Base-by-base conservation (phyloP, 2,329 filamentous ascomycete species). In the Ophiostoma montium region DNA sequence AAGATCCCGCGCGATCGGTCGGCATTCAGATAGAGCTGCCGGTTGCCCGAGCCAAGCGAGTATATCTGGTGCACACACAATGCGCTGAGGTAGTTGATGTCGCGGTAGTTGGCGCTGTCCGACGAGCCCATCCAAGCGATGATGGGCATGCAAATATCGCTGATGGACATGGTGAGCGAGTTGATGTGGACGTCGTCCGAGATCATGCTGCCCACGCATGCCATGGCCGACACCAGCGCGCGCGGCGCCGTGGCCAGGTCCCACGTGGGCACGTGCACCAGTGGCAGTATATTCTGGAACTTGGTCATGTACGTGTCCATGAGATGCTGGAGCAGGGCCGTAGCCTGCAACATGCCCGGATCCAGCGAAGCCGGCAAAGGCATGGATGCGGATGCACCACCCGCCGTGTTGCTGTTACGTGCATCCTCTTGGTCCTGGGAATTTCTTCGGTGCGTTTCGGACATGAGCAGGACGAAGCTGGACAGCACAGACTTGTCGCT, bases 61-160 rank as follows among this genome's bases (percentile, higher is more conserved):
- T 61, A 63, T 31, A 60, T 60, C 35, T 62, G 60, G 47, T 63
- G 58, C 4, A 63, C 51, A 21, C 60, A 63, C 1, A 61, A 52
- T 1, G 61, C 58, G 15, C 55, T 57, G 0, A 63, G 53, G 38
- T 60, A 62, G 1, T 53, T 54, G 30, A 61, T 56, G 39, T 60
- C 49, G 5, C 51, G 48, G 52, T 60, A 58, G 45, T 60, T 58
- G 9, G 51, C 49, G 11, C 49, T 55, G 45, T 59, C 60, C 5
- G 56, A 53, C 5, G 55, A 50, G 13, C 58, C 59, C 55, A 63
- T 52, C 58, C 59, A 59, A 9, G 55, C 57, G 10, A 63, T 58
- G 49, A 60, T 59, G 13, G 56, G 54, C 32, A 54, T 52, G 47
- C 59, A 62, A 10, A 60, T 54, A 2, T 58, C 56, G 36, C 58